These are phyloP conservation scores for Dimargaris cristalligena DNA, from an alignment of 192 early-diverging fungal species.

Conservation along the genomic window DNA sequence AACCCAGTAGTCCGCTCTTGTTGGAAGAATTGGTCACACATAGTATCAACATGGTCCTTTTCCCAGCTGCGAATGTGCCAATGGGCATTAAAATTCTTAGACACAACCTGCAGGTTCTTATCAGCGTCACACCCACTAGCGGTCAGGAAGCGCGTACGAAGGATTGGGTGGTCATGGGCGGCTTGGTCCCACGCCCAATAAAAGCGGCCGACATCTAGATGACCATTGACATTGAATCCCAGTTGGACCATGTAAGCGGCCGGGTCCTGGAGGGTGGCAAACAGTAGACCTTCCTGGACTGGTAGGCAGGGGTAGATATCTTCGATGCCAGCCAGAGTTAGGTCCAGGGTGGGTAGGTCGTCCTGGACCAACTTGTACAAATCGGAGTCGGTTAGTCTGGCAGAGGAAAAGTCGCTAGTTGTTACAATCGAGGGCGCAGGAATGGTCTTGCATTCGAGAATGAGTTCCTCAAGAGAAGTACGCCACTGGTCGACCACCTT, in stretches of 20 bases:
- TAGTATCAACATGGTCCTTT: neutral
- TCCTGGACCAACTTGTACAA: neutral
- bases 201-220: neutral
- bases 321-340: neutral
- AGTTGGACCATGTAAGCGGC: neutral
- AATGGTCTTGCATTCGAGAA: neutral
- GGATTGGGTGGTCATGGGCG: neutral
- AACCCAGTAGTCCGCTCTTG: neutral
- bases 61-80: neutral
- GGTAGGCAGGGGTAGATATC: neutral
- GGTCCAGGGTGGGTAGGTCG: neutral
- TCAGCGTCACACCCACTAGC: neutral
- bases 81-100: neutral
- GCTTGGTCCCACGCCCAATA: neutral
- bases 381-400: neutral
- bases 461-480: neutral
- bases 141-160: neutral
- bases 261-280: neutral
- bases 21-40: neutral
- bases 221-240: neutral
- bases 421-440: neutral
- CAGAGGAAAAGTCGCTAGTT: neutral
- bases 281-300: neutral
- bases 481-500: neutral
- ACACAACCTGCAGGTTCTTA: neutral